Percentiles rank a stretch among this genome's conserved stretches.
phyloP scores from a whole-genome alignment of 179 eudicot species.

The Pouteria campechiana region DNA sequence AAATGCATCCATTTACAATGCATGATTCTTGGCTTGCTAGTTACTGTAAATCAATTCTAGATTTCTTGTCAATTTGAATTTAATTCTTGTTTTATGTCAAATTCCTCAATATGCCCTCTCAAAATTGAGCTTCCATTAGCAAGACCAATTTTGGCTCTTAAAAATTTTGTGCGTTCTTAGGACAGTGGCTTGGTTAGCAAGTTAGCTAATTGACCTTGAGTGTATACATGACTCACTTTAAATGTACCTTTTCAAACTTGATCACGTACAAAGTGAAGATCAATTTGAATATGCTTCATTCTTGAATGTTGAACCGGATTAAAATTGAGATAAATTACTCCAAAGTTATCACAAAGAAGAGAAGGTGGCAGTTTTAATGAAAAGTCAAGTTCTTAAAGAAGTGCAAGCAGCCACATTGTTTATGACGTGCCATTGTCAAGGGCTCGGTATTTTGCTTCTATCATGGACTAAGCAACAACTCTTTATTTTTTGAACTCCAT shows the following conservation, averaged over 20 bases:
- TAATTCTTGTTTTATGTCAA: too few species aligned
- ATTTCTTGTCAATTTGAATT: too few species aligned
- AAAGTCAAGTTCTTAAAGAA: not conserved
- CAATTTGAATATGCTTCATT: not conserved
- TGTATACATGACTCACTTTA: not conserved
- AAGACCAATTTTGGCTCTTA: not conserved
- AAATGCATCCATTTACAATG: too few species aligned
- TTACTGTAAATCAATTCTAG: too few species aligned
- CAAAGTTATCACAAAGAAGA: not conserved
- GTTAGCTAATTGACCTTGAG: not conserved
- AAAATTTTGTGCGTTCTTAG: not conserved
- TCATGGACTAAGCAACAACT: not conserved
- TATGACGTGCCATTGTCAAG: not conserved
- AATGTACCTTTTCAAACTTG: not conserved
- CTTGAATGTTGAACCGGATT: not conserved
- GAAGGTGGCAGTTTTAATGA: not conserved
- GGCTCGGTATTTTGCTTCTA: not conserved
- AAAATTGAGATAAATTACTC: not conserved
- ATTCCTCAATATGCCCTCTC: not conserved
- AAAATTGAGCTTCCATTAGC: not conserved
- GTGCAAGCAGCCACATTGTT: not conserved
- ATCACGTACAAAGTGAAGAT: too few species aligned
- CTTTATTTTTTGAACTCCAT: too few species aligned
- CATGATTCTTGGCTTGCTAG: too few species aligned
- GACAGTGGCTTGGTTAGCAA: not conserved